Evolutionary conservation across 2,329 filamentous ascomycete genomes (phyloP), one percentile per base, ranked within the genome.

Genomic region (Mycosphaerella arachidis): DNA sequence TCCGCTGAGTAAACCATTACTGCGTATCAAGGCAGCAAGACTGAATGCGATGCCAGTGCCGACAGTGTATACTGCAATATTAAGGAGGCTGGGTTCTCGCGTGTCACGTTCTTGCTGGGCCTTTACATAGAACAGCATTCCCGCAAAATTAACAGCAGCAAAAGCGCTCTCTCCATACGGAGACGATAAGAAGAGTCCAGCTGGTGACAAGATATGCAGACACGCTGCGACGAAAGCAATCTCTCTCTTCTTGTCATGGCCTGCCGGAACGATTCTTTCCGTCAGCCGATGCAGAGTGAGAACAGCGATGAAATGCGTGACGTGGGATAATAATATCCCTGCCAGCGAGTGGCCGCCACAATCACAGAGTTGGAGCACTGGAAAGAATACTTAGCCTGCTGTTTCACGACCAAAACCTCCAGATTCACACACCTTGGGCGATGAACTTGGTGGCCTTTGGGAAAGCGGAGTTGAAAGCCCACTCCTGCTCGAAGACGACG

Each of bases 1-100:
- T 9, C 93, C 93, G 71, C 88, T 92, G 12, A 97, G 78, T 51
- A 97, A 77, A 9, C 91, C 94, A 73, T 99, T 99, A 70, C 88
- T 91, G 59, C 94, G 87, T 63, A 95, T 85, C 1, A 84, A 81
- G 0, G 87, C 88, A 0, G 92, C 87, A 16, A 87, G 67, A 0
- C 88, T 90, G 70, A 97, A 93, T 37, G 53, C 63, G 16, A 69
- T 20, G 37, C 73, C 72, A 16, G 68, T 67, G 10, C 55, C 51
- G 30, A 73, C 24, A 6, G 63, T 68, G 62, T 60, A 68, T 51
- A 66, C 60, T 66, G 73, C 64, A 63, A 76, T 67, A 53, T 27
- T 12, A 30, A 56, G 10, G 27, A 50, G 51, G 16, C 37, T 30
- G 48, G 20, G 13, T 35, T 9, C 16, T n/a, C 6, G 60, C 56